A percentile compares a stretch with the other conserved stretches of the same genome.
These are phyloP conservation scores for Podila verticillata DNA, from an alignment of 192 early-diverging fungal species.

Conservation along the genomic window DNA sequence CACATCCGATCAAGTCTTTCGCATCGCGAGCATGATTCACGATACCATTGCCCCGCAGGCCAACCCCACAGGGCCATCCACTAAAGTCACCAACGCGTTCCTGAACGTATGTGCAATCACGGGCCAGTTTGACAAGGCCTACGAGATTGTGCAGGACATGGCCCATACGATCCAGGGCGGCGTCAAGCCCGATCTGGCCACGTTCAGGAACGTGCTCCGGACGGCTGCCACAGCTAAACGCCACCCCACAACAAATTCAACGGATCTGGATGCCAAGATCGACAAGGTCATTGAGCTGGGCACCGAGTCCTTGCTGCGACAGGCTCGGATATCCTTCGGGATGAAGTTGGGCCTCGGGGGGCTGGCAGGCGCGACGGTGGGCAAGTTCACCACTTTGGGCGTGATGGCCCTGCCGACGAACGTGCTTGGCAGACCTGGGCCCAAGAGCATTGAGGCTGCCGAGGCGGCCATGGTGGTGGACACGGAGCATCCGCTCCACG, in stretches of 20 bases:
- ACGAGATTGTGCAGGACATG: conserved; percentile 22
- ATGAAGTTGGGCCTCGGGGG: conserved; percentile 39
- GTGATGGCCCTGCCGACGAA: conserved; percentile 29
- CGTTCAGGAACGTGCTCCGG: conserved; percentile 24
- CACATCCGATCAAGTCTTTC: conserved; percentile 33
- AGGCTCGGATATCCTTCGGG: conserved; percentile 24
- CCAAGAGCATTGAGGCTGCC: background rate
- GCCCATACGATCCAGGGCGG: conserved; percentile 21
- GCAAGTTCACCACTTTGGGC: conserved; percentile 37
- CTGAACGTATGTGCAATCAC: conserved; percentile 33
- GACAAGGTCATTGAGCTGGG: conserved; percentile 15
- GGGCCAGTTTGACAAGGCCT: conserved; percentile 33
- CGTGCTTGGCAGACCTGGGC: background rate
- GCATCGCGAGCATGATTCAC: conserved; percentile 21
- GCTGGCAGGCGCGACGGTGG: conserved; percentile 25
- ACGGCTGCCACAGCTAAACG: conserved; percentile 3
- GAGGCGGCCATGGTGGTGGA: background rate
- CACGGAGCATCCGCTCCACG: conserved; percentile 3
- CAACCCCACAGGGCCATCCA: conserved; percentile 4
- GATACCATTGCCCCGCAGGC: conserved; percentile 3
- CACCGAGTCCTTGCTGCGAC: conserved; percentile 6
- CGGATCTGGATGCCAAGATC: conserved; percentile 3
- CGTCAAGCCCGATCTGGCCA: conserved; percentile 40
- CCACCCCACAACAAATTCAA: background rate
- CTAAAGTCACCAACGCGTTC: conserved; percentile 32